Evolutionary conservation across 2,329 filamentous ascomycete genomes (phyloP), one percentile per base, ranked within the genome.

Genomic region (Penicillium crustosum): DNA sequence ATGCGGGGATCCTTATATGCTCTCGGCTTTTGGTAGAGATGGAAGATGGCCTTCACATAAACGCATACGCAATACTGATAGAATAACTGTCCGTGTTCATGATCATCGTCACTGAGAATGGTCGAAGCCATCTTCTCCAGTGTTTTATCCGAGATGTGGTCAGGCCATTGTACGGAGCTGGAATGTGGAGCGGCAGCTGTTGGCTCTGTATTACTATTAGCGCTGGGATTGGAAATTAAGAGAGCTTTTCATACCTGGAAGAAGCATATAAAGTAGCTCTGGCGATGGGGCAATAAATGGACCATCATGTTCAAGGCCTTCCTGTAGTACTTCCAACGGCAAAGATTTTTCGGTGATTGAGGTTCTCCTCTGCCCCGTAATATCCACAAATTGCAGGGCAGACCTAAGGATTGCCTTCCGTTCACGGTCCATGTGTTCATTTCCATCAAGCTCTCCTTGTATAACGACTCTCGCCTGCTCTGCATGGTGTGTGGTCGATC

Each of bases 201-300:
- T 2, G 50, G 59, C 13, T 64, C 62, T 64, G 33, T 39, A n/a
- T 10, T 29, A 23, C 5, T 36, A 12, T 62, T 51, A 55, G 41
- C 15, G 21, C n/a, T 25, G 21, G 13, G 4, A 6, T 4, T 9
- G 15, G 3, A 23, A 5, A 29, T 5, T 3, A 23, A 49, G 1
- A 38, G 13, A 2, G 4, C 2, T 19, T 39, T 12, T 7, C 23
- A 55, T 54, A 54, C 62, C 60, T 59, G 45, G 43, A 41, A 70
- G 60, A 12, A 69, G 64, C 67, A 69, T 69, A 9, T 64, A 67
- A 7, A 68, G 25, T 10, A 69, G 31, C 51, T 70, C 67, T n/a
- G 57, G 49, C 3, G 66, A 56, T 9, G 68, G 68, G n/a, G 57
- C 27, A 25, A 55, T 53, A 6, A 62, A 53, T n/a, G 52, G 38